These are phyloP conservation scores for Cucurbitaria berberidis DNA, from an alignment of 2,329 filamentous ascomycete genomes.

Conservation along the genomic window DNA sequence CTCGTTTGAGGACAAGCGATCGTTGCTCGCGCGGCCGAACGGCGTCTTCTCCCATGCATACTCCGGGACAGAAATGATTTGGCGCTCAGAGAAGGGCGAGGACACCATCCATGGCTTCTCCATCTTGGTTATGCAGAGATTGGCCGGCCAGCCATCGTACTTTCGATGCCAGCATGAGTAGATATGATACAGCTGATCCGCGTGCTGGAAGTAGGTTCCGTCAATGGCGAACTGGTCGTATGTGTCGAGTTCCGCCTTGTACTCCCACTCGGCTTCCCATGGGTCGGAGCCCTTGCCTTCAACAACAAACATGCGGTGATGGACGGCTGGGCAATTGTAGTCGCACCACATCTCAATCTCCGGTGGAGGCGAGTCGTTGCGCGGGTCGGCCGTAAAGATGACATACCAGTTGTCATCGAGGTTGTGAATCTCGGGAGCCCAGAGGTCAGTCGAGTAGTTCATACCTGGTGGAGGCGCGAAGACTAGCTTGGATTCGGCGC, in stretches of 20 bases:
- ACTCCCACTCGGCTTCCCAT: slow-evolving; percentile 53
- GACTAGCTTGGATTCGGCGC: slow-evolving; percentile 52
- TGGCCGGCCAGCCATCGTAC: slow-evolving; percentile 59
- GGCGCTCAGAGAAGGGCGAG: slow-evolving; percentile 54
- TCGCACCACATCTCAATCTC: slow-evolving; percentile 57
- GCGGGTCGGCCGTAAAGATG: slow-evolving; percentile 60
- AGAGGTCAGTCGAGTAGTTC: slow-evolving; percentile 57
- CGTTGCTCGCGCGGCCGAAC: slow-evolving; percentile 55
- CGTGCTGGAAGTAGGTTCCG: slow-evolving; percentile 59
- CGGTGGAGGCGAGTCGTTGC: slow-evolving; percentile 54
- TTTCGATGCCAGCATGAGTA: slow-evolving; percentile 52
- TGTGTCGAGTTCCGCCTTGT: slow-evolving; percentile 57
- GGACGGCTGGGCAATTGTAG: slow-evolving; percentile 57
- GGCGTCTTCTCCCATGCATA: slow-evolving; percentile 61
- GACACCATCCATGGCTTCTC: slow-evolving; percentile 56
- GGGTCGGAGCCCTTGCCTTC: slow-evolving; percentile 52
- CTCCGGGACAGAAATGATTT: slow-evolving; percentile 55
- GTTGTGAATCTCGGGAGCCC: slow-evolving; percentile 60
- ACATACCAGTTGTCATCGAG: slow-evolving; percentile 57
- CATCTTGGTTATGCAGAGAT: slow-evolving; percentile 60
- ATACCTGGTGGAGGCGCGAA: slow-evolving; percentile 51
- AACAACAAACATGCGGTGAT: slow-evolving; percentile 60
- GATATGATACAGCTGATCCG: slow-evolving; percentile 45
- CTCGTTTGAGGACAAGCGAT: slow-evolving; percentile 58
- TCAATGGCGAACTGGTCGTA: slow-evolving; percentile 62